phyloP scores from a whole-genome alignment of 1,284 basidiomycete species.

The Athelia sp. region DNA sequence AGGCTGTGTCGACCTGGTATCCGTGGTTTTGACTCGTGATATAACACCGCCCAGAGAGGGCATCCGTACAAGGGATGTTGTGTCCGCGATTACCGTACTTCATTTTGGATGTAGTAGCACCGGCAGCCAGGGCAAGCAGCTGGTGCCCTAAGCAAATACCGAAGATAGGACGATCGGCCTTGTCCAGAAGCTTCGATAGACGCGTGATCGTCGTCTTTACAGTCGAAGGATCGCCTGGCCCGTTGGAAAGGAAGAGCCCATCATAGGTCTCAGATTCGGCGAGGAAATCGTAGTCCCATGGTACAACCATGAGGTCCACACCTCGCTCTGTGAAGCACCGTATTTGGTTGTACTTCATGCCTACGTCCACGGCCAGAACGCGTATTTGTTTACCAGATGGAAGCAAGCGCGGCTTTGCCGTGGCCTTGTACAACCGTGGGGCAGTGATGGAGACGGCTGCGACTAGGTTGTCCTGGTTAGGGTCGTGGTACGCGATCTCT shows the following conservation, averaged over 20 bases:
- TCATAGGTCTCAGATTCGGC: constrained; percentile 79
- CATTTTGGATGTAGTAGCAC: constrained; percentile 95
- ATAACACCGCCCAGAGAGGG: constrained; percentile 93
- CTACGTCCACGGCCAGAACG: constrained; percentile 91
- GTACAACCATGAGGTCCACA: constrained; percentile 94
- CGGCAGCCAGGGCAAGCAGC: constrained; percentile 91
- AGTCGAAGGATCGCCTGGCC: constrained; percentile 94
- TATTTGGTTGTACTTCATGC: constrained; percentile 99
- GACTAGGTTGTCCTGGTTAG: constrained; percentile 90
- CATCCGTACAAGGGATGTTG: constrained; percentile 97
- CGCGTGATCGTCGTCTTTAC: constrained; percentile 72
- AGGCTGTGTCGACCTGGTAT: constrained; percentile 85
- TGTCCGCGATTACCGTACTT: constrained; percentile 99
- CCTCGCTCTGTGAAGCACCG: constrained; percentile 94
- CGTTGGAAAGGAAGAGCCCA: constrained; percentile 96
- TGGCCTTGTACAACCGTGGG: constrained; percentile 71
- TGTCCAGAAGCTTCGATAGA: constrained; percentile 70
- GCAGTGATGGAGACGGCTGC: constrained; percentile 77
- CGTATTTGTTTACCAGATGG: constrained; percentile 79
- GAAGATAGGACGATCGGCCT: constrained; percentile 84
- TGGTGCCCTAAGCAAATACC: constrained; percentile 99
- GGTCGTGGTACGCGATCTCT: constrained; percentile 83
- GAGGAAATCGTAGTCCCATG: constrained; percentile 95
- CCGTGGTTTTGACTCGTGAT: constrained; percentile 99
- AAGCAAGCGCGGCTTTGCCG: constrained; percentile 59